phyloP scores from a whole-genome alignment of 805 yeast genomes.

The Kazachstania kunashirensis region DNA sequence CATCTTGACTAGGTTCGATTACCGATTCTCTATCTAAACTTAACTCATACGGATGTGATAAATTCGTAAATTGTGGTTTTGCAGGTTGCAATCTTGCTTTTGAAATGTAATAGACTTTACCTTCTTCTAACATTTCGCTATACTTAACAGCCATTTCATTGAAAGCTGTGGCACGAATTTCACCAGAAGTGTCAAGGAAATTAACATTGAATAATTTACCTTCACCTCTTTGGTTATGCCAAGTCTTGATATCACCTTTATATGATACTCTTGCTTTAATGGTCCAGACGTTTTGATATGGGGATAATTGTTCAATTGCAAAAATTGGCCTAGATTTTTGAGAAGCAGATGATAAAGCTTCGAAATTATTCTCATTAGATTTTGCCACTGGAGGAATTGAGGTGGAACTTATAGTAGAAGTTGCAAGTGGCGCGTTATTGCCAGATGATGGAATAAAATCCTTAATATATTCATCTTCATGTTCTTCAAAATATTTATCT shows the following conservation, averaged over 20 bases:
- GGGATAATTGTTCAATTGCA: conserved; percentile 82
- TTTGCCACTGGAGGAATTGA: neutral
- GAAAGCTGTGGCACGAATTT: conserved; percentile 91
- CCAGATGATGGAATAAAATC: conserved; percentile 9
- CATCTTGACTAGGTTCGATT: conserved; percentile 57
- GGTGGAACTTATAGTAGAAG: conserved; percentile 6
- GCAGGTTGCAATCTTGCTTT: conserved; percentile 75
- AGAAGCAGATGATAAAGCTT: conserved; percentile 10
- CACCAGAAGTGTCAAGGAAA: conserved; percentile 88
- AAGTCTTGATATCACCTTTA: conserved; percentile 80
- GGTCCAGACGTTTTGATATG: conserved; percentile 85
- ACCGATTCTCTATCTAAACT: conserved; percentile 69
- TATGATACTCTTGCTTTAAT: conserved; percentile 85
- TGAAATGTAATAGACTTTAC: conserved; percentile 76
- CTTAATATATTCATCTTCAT: conserved; percentile 40
- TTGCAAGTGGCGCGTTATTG: conserved; percentile 6
- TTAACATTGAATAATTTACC: conserved; percentile 86
- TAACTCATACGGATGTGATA: conserved; percentile 83
- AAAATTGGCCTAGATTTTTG: conserved; percentile 37
- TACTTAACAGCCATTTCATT: conserved; percentile 76
- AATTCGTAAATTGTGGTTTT: conserved; percentile 74
- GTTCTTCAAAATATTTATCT: conserved; percentile 48
- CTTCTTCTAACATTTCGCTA: conserved; percentile 71
- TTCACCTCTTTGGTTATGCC: conserved; percentile 78
- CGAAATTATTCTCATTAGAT: neutral